phyloP scores from a whole-genome alignment of 2,329 filamentous ascomycete genomes.

The Nigrospora sphaerica region DNA sequence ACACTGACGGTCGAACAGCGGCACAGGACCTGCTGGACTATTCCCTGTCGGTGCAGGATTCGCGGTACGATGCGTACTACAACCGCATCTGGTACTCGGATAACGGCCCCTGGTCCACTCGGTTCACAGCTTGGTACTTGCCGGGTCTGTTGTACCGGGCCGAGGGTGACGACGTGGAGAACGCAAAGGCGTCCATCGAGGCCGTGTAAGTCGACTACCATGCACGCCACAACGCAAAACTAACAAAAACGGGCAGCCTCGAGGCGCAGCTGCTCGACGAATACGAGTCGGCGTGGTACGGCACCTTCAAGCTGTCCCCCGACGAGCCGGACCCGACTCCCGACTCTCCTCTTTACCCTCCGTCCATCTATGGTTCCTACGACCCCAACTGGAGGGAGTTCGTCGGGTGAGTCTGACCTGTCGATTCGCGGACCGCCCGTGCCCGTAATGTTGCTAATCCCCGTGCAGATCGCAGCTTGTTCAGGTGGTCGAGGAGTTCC shows the following conservation, averaged over 20 bases:
- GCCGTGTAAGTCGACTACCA: constrained; percentile 18
- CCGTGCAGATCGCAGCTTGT: constrained; percentile 21
- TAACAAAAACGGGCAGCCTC: constrained; percentile 12
- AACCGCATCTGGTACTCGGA: constrained; percentile 33
- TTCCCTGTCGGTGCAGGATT: constrained; percentile 30
- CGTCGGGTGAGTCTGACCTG: constrained; percentile 15
- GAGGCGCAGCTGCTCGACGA: constrained; percentile 26
- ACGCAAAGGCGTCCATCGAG: constrained; percentile 25
- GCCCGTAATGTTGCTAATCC: background rate
- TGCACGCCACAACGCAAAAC: background rate
- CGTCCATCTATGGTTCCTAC: constrained; percentile 22
- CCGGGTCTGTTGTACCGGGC: constrained; percentile 28
- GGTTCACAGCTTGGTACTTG: constrained; percentile 36
- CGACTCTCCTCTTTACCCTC: constrained; percentile 23
- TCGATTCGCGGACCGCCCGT: background rate
- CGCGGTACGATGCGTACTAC: constrained; percentile 31
- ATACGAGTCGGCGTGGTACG: constrained; percentile 32
- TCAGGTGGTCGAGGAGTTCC: constrained; percentile 27
- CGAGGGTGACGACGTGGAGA: constrained; percentile 24
- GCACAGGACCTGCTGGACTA: constrained; percentile 30
- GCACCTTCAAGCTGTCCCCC: constrained; percentile 30
- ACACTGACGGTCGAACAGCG: constrained; percentile 8
- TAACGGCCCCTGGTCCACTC: constrained; percentile 31
- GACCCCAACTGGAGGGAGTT: constrained; percentile 31
- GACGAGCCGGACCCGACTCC: constrained; percentile 29